Percentiles rank a stretch among this genome's conserved stretches.
These are phyloP conservation scores for Magnolia kwangsiensis DNA, from an alignment of 164 flowering plant genomes.

Conservation along the genomic window DNA sequence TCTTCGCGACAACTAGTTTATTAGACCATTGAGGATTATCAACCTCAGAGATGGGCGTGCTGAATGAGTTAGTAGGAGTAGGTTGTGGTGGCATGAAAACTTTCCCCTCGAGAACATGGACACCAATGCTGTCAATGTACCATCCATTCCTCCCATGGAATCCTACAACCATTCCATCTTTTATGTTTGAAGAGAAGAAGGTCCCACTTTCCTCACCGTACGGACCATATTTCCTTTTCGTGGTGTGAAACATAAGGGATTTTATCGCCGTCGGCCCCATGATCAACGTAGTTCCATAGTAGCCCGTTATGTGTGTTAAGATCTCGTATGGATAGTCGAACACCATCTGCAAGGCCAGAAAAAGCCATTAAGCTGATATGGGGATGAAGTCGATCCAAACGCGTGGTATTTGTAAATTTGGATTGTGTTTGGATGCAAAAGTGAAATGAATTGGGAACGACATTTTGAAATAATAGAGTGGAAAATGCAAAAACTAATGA, in stretches of 20 bases:
- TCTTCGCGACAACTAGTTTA: constrained; percentile 34
- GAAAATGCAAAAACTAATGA: too few relatives aligned
- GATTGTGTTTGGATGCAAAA: too few relatives aligned
- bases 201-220: constrained; percentile 77
- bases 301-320: constrained; percentile 66
- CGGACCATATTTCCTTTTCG: constrained; percentile 64
- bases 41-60: constrained; percentile 20
- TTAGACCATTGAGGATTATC: constrained; percentile 46
- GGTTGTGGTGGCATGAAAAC: constrained; percentile 24
- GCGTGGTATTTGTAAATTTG: too few relatives aligned
- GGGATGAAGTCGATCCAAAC: background rate
- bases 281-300: constrained; percentile 50
- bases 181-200: constrained; percentile 38
- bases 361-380: background rate
- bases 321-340: constrained; percentile 70
- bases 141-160: constrained; percentile 73
- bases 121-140: constrained; percentile 70
- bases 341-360: constrained; percentile 39
- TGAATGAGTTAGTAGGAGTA: constrained; percentile 3
- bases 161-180: constrained; percentile 65
- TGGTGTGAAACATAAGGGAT: constrained; percentile 77
- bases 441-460: too few relatives aligned
- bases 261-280: constrained; percentile 70
- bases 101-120: constrained; percentile 61
- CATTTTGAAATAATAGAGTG: too few relatives aligned